Conservation (phyloP, 2,329 filamentous ascomycete species). For the Elsinoe necatrix region DNA sequence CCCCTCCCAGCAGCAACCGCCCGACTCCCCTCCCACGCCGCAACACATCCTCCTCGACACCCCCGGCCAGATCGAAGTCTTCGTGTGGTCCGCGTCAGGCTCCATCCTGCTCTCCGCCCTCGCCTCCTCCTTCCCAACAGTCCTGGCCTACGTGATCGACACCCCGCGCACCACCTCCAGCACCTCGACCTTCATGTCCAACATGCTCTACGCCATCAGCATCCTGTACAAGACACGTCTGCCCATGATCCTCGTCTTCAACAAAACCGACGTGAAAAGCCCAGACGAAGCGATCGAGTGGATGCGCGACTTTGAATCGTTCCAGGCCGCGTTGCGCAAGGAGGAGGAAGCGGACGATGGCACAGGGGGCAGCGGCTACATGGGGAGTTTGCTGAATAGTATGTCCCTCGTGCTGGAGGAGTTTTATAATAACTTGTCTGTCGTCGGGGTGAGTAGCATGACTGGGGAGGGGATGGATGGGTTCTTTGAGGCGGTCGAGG, state of each 20-base stretch:
- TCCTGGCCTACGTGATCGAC: slow-evolving; percentile 96
- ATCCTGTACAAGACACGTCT: slow-evolving; percentile 98
- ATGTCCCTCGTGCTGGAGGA: slow-evolving; percentile 98
- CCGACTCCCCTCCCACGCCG: slow-evolving; percentile 41
- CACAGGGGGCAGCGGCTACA: slow-evolving; percentile 79
- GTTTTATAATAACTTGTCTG: slow-evolving; percentile 88
- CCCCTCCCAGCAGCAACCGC: slow-evolving; percentile 20
- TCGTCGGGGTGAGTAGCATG: slow-evolving; percentile 90
- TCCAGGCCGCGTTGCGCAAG: slow-evolving; percentile 72
- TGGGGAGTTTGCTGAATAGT: slow-evolving; percentile 89
- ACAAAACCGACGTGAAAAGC: slow-evolving; percentile 95
- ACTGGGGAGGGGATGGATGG: slow-evolving; percentile 85
- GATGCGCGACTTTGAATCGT: slow-evolving; percentile 98
- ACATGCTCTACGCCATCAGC: slow-evolving; percentile 98
- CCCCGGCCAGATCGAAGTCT: slow-evolving; percentile 95
- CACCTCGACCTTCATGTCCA: slow-evolving; percentile 97
- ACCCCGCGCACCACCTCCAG: slow-evolving; percentile 82
- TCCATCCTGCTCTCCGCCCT: slow-evolving; percentile 89
- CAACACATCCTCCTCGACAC: slow-evolving; percentile 89
- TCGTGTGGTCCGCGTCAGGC: slow-evolving; percentile 94
- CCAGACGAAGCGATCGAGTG: slow-evolving; percentile 88
- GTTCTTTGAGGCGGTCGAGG: slow-evolving; percentile 82
- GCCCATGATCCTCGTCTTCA: slow-evolving; percentile 98
- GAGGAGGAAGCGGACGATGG: slow-evolving; percentile 71
- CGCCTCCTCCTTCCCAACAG: slow-evolving; percentile 88